Percentiles rank a stretch among this genome's conserved stretches.
These are phyloP conservation scores for Fusarium beomiforme DNA, from an alignment of 2,329 filamentous ascomycete genomes.

Conservation along the genomic window DNA sequence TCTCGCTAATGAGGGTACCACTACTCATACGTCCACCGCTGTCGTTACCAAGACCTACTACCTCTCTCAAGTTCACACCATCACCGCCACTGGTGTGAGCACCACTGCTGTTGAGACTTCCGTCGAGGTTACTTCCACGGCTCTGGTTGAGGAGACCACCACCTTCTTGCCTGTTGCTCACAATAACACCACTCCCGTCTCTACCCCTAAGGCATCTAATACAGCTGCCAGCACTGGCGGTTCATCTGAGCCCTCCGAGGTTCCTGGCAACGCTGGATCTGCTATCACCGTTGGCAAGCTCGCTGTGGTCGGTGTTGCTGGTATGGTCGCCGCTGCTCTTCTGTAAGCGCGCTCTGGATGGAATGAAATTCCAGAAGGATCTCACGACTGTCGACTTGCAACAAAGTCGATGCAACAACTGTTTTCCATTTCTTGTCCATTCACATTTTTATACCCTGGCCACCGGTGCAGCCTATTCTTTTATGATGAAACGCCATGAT, in stretches of 20 bases:
- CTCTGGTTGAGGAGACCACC: slow-evolving; percentile 28
- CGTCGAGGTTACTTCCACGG: slow-evolving; percentile 20
- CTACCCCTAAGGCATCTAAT: slow-evolving; percentile 33
- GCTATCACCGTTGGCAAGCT: slow-evolving; percentile 57
- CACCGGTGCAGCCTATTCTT: slow-evolving; percentile 30
- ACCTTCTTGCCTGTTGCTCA: slow-evolving; percentile 35
- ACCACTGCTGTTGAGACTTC: slow-evolving; percentile 44
- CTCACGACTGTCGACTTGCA: slow-evolving; percentile 27
- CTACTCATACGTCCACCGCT: slow-evolving; percentile 61
- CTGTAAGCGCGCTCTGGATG: slow-evolving; percentile 53
- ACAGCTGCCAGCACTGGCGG: slow-evolving; percentile 37
- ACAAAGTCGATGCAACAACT: slow-evolving; percentile 21
- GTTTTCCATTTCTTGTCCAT: slow-evolving; percentile 34
- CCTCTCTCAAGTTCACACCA: slow-evolving; percentile 57
- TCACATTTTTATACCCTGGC: slow-evolving; percentile 28
- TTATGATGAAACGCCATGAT: slow-evolving; percentile 45
- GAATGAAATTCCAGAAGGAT: not conserved
- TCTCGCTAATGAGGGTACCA: slow-evolving; percentile 53
- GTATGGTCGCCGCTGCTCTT: slow-evolving; percentile 61
- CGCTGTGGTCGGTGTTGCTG: slow-evolving; percentile 60
- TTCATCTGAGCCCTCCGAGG: slow-evolving; percentile 47
- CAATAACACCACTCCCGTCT: slow-evolving; percentile 45
- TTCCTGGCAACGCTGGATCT: slow-evolving; percentile 54
- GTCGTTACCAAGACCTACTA: slow-evolving; percentile 63
- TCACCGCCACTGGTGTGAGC: slow-evolving; percentile 46